Evolutionary conservation across 208 protist species (phyloP).

Genomic region (Spongospora subterranea): DNA sequence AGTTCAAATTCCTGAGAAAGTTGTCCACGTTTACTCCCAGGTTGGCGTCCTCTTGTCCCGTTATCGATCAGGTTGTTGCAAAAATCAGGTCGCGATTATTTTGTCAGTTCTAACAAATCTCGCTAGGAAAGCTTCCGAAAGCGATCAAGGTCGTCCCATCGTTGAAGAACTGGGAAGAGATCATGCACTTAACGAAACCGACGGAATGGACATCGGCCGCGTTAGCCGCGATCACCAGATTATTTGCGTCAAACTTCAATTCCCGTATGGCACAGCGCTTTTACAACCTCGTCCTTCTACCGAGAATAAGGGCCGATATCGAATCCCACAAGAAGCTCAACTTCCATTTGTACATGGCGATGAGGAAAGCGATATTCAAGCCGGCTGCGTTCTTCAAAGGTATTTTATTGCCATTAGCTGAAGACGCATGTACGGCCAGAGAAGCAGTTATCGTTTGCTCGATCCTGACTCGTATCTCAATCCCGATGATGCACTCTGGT

Average conservation of each 20-base stretch:
- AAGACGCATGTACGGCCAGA: slow-evolving; percentile 34
- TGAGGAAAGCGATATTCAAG: slow-evolving; percentile 97
- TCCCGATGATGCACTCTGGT: slow-evolving; percentile 69
- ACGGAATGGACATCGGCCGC: slow-evolving; percentile 92
- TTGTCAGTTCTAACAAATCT: not conserved
- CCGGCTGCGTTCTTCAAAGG: slow-evolving; percentile 98
- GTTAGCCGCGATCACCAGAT: slow-evolving; percentile 89
- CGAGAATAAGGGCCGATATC: slow-evolving; percentile 86
- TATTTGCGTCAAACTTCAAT: slow-evolving; percentile 96
- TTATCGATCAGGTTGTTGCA: slow-evolving; percentile 88
- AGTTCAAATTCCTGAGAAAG: slow-evolving; percentile 13
- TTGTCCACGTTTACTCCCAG: slow-evolving; percentile 53
- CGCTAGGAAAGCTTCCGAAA: slow-evolving; percentile 94
- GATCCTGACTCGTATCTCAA: slow-evolving; percentile 66
- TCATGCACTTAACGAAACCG: slow-evolving; percentile 93
- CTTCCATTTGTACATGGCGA: slow-evolving; percentile 95
- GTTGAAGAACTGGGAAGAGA: slow-evolving; percentile 95
- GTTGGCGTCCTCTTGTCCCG: slow-evolving; percentile 89
- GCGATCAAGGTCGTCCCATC: slow-evolving; percentile 97
- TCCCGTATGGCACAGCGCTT: slow-evolving; percentile 94
- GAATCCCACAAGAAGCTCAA: slow-evolving; percentile 86
- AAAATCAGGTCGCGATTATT: too few species aligned
- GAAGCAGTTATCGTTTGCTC: slow-evolving; percentile 72
- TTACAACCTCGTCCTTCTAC: slow-evolving; percentile 96
- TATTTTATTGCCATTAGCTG: slow-evolving; percentile 89